Base-by-base conservation (phyloP, 352 stramenopile genomes). In the Phytophthora litchii region DNA sequence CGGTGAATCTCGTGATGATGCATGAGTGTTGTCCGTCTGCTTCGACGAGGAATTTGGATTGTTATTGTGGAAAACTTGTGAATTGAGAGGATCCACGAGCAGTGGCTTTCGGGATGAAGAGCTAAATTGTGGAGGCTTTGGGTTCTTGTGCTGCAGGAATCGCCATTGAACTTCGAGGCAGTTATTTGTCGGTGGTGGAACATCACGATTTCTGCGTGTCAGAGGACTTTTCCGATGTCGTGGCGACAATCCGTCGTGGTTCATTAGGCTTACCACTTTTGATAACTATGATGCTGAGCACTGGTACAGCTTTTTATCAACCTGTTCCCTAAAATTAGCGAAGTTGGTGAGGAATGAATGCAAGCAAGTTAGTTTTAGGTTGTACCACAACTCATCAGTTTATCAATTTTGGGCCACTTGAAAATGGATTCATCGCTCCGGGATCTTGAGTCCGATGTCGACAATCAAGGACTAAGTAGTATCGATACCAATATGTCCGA, bases 81-180 rank as follows among this genome's bases (percentile, higher is more conserved):
- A 29, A 3, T 23, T 29, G 12, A 57, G 49, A 8, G 60, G 57
- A 40, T 57, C 20, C 13, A 57, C 27, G 12, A 48, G 12, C 2
- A 54, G 27, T 7, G 47, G 29, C 17, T 53, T 67, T 41, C 49
- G 41, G 4, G 41, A 31, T 17, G 56, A 10, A 34, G 56, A 62
- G 3, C 27, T 31, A 29, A 63, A 67, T 10, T 64, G 43, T 2
- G 63, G 63, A 6, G 32, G 50, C 27, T 58, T 72, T 10, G 68
- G 68, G 11, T 78, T 78, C 19, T 74, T 68, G 45, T 76, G 68
- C 29, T 74, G 56, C 3, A 89, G 49, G 37, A 89, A 89, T 21
- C 54, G 70, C 79, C 79, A 89, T 35, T 87, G 76, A 21, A 87
- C 75, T 48, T 82, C 66, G 14, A 82, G 50, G 12, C 62, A 82